Base-by-base conservation (phyloP, 2,329 filamentous ascomycete genomes). In the Sphaceloma murrayae region DNA sequence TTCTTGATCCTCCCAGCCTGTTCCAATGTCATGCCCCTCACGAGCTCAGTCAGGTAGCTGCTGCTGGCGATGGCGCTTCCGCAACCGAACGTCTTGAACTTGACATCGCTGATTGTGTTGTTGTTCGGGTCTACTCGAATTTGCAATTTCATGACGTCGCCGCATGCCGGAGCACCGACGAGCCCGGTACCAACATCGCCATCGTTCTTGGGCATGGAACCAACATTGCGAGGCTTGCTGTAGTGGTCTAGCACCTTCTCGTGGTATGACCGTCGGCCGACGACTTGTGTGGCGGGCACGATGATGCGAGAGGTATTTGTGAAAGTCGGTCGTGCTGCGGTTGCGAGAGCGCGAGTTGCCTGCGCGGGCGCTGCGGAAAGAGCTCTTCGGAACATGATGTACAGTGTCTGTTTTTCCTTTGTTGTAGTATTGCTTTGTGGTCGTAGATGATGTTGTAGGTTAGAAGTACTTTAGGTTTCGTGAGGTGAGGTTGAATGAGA, bases 81-180 rank as follows among this genome's bases (percentile, higher is more conserved):
- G 63, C 88, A 95, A 42, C 88, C 88, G 61, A 95, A 95, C 0
- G 88, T 95, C 79, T 95, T 95, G 77, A 95, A 95, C 68, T 93
- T 91, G 62, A 94, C 88, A 56, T 95, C 89, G 56, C 80, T 80
- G 62, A 95, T 95, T 55, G 80, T 89, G 63, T 91, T 85, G 58
- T 79, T 85, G 56, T 82, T 74, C 52, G 85, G 84, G 67, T 95
- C 87, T 57, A 95, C 88, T 48, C 85, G 81, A 66, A 94, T 94
- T 69, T 93, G 85, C 24, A 94, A 74, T 66, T 91, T 91, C 83
- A 94, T 93, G 49, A 94, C 86, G 63, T 94, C 86, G 65, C 86
- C 86, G 60, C 85, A 89, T 22, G 86, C 86, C 39, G 86, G 86
- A n/a, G 86, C 85, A 54, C 85, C 79, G 52, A 95, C 88, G 44